phyloP scores from a whole-genome alignment of 2,329 filamentous ascomycete species.

The Cordyceps pruinosa region DNA sequence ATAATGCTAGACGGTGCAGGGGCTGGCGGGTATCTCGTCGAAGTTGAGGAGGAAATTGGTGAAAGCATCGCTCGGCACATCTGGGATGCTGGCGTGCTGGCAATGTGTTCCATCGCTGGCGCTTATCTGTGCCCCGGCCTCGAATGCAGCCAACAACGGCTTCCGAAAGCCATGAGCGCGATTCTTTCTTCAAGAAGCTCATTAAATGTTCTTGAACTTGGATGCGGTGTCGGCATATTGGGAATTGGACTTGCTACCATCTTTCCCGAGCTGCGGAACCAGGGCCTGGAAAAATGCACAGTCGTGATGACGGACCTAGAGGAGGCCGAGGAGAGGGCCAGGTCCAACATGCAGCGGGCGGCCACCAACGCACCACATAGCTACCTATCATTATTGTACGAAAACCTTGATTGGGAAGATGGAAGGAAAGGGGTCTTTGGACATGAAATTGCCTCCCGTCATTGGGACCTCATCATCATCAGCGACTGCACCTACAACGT shows the following conservation, averaged over 20 bases:
- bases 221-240: conserved; percentile 50
- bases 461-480: conserved; percentile 48
- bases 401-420: conserved; percentile 52
- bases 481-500: conserved; percentile 58
- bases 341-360: conserved; percentile 38
- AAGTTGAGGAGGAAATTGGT: conserved; percentile 50
- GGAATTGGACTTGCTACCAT: conserved; percentile 42
- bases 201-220: conserved; percentile 46
- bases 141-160: conserved; percentile 20
- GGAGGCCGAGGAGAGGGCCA: conserved; percentile 44
- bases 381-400: conserved; percentile 35
- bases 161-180: conserved; percentile 25
- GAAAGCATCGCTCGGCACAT: conserved; percentile 54
- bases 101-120: conserved; percentile 28
- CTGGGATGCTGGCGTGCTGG: conserved; percentile 51
- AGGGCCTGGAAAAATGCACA: conserved; percentile 19
- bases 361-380: conserved; percentile 9
- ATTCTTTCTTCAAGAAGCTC: conserved; percentile 21
- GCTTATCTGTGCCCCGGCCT: conserved; percentile 22
- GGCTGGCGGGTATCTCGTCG: conserved; percentile 23
- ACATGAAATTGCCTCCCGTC: conserved; percentile 26
- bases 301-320: conserved; percentile 50
- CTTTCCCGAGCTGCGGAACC: conserved; percentile 19
- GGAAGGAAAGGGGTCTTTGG: conserved; percentile 40
- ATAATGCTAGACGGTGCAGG: conserved; percentile 22